phyloP scores from a whole-genome alignment of 1,284 basidiomycete species.

The Ustilago shanxiensis region DNA sequence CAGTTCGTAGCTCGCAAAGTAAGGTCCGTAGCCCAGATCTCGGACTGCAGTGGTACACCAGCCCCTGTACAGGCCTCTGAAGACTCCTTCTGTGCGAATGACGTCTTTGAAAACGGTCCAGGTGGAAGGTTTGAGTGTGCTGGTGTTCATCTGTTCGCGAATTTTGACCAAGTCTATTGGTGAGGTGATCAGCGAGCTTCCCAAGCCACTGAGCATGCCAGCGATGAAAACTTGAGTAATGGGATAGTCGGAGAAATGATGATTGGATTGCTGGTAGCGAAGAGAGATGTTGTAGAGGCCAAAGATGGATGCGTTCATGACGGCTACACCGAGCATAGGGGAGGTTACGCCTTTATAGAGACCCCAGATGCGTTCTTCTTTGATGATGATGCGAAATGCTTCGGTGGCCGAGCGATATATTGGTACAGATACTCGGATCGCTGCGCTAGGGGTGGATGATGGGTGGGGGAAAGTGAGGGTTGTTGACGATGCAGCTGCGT shows the following conservation, averaged over 20 bases:
- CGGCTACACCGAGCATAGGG: constrained; percentile 63
- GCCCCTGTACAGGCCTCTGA: constrained; percentile 53
- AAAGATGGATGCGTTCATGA: constrained; percentile 68
- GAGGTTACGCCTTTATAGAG: constrained; percentile 66
- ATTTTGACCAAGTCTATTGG: constrained; percentile 67
- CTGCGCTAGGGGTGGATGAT: background rate
- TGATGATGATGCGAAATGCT: constrained; percentile 60
- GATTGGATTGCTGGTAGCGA: constrained; percentile 28
- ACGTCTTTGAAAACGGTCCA: constrained; percentile 42
- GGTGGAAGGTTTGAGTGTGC: constrained; percentile 6
- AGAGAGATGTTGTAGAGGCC: constrained; percentile 58
- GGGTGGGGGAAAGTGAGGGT: constrained; percentile 16
- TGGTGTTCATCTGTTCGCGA: constrained; percentile 57
- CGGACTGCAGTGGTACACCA: constrained; percentile 57
- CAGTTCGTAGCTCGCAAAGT: constrained; percentile 62
- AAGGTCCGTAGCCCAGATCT: constrained; percentile 61
- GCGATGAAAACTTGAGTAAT: constrained; percentile 55
- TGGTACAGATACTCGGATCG: constrained; percentile 15
- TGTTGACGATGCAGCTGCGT: constrained; percentile 9
- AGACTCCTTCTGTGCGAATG: constrained; percentile 32
- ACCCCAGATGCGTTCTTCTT: constrained; percentile 56
- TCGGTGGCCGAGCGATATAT: constrained; percentile 55
- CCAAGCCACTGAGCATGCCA: constrained; percentile 55
- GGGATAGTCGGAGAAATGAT: background rate
- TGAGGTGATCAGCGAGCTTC: constrained; percentile 56